phyloP scores from a whole-genome alignment of 176 grass and related monocot genomes.

The Hordeum vulgare region MorexV3_pseudomolecules_assembly NC_058524.1:367768776-367769275 shows the following conservation, averaged over 20 bases:
- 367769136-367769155: background rate
- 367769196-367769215: background rate
- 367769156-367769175: background rate
- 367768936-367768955: too few relatives aligned
- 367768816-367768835: too few relatives aligned
- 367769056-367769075: constrained; percentile 54
- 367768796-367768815: too few relatives aligned
- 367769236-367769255: background rate
- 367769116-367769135: background rate
- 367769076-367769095: background rate
- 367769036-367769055: constrained; percentile 83
- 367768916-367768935: too few relatives aligned
- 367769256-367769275: background rate
- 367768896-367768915: too few relatives aligned
- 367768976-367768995: too few relatives aligned
- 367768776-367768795: too few relatives aligned
- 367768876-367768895: too few relatives aligned
- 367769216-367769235: background rate
- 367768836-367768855: too few relatives aligned
- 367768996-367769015: too few relatives aligned
- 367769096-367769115: background rate
- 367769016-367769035: background rate
- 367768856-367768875: too few relatives aligned
- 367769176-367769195: background rate
- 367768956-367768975: too few relatives aligned